phyloP scores from a whole-genome alignment of 2,329 filamentous ascomycete genomes.

The Cladosporium phlei region DNA sequence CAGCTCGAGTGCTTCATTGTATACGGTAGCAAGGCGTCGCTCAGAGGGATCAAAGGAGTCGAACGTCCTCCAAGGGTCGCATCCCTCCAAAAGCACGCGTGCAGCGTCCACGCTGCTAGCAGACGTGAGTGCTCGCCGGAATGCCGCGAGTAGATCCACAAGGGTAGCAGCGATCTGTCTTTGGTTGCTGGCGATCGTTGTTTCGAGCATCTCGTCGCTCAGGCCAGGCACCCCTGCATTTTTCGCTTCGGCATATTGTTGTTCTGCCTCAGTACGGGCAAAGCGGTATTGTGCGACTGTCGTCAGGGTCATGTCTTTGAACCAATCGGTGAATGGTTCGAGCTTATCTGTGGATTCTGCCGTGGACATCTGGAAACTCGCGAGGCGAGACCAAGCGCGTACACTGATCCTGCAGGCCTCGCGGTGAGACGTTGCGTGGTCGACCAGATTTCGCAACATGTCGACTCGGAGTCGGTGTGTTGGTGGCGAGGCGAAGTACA shows the following conservation, averaged over 20 bases:
- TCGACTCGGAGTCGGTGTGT: slow-evolving; percentile 50
- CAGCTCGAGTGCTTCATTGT: slow-evolving; percentile 48
- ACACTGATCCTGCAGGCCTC: slow-evolving; percentile 57
- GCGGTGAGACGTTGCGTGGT: slow-evolving; percentile 53
- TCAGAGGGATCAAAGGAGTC: slow-evolving; percentile 47
- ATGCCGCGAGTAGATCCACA: slow-evolving; percentile 47
- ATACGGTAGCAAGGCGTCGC: slow-evolving; percentile 38
- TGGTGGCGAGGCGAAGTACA: slow-evolving; percentile 55
- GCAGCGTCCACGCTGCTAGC: slow-evolving; percentile 22
- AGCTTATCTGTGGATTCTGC: slow-evolving; percentile 43
- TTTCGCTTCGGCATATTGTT: slow-evolving; percentile 40
- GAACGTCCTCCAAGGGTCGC: slow-evolving; percentile 40
- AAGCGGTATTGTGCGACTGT: slow-evolving; percentile 52
- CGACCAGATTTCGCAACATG: slow-evolving; percentile 51
- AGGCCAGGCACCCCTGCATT: slow-evolving; percentile 37
- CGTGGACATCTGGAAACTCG: slow-evolving; percentile 53
- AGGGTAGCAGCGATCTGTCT: slow-evolving; percentile 53
- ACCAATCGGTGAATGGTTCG: slow-evolving; percentile 51
- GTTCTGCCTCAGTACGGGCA: slow-evolving; percentile 55
- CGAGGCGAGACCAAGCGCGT: slow-evolving; percentile 53
- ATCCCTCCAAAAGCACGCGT: slow-evolving; percentile 35
- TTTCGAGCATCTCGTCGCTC: slow-evolving; percentile 45
- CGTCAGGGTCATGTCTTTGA: slow-evolving; percentile 48
- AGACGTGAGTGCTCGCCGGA: slow-evolving; percentile 46
- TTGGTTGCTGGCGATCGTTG: slow-evolving; percentile 54